These are phyloP conservation scores for Russula sp. DNA, from an alignment of 768 basidiomycete species.

Conservation along the genomic window DNA sequence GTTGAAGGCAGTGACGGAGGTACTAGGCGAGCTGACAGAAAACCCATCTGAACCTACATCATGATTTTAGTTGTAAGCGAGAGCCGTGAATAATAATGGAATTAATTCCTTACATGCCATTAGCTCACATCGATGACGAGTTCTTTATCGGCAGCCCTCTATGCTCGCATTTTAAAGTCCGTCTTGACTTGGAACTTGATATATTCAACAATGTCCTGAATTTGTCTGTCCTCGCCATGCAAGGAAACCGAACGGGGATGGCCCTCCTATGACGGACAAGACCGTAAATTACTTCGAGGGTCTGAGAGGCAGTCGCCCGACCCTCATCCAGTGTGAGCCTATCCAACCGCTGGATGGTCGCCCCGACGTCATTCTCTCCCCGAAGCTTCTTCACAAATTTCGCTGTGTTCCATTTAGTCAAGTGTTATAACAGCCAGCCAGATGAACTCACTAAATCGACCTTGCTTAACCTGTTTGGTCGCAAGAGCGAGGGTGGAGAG, in stretches of 20 bases:
- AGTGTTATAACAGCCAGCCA: too few relatives aligned
- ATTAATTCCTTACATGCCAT: too few relatives aligned
- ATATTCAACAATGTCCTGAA: neutral
- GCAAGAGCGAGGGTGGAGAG: constrained; percentile 5
- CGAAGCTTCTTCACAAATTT: constrained; percentile 11
- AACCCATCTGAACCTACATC: too few relatives aligned
- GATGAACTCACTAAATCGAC: neutral
- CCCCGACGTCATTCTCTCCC: constrained; percentile 8
- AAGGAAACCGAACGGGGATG: constrained; percentile 6
- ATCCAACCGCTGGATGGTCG: neutral
- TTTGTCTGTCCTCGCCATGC: neutral
- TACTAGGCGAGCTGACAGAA: too few relatives aligned
- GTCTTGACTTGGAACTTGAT: neutral
- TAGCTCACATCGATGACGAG: too few relatives aligned
- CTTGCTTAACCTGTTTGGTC: constrained; percentile 4
- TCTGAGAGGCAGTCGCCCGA: constrained; percentile 3
- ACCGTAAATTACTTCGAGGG: neutral
- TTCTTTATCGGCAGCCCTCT: too few relatives aligned
- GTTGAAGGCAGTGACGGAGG: too few relatives aligned
- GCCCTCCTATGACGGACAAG: constrained; percentile 6
- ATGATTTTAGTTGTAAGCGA: too few relatives aligned
- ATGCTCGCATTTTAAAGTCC: too few relatives aligned
- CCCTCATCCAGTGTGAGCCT: constrained; percentile 10
- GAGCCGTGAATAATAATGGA: too few relatives aligned
- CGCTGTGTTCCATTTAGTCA: neutral